Conservation (phyloP, 2,329 filamentous ascomycete species). For the Blastomyces emzantsi region DNA sequence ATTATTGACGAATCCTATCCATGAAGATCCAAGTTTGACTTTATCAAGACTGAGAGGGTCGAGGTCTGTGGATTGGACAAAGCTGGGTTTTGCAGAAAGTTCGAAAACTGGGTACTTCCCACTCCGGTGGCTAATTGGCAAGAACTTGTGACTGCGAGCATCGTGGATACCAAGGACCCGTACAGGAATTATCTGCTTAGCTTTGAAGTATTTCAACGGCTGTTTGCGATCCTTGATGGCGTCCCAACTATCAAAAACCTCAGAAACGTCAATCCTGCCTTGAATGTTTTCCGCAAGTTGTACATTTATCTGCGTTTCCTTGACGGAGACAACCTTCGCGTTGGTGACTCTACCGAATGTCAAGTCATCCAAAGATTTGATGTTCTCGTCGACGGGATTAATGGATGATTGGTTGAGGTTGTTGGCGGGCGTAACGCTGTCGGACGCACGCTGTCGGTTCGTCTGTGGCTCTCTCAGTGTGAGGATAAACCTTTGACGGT, state of each 20-base stretch:
- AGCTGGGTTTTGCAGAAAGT: conserved; percentile 67
- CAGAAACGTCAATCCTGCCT: conserved; percentile 87
- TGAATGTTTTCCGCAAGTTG: conserved; percentile 77
- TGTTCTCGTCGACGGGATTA: conserved; percentile 56
- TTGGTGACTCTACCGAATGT: conserved; percentile 63
- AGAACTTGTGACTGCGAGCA: conserved; percentile 78
- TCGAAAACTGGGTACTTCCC: conserved; percentile 74
- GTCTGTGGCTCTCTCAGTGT: conserved; percentile 47
- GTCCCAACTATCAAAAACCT: conserved; percentile 81
- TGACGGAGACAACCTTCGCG: conserved; percentile 72
- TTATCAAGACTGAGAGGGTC: conserved; percentile 62
- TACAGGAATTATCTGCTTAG: conserved; percentile 62
- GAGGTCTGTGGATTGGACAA: conserved; percentile 45
- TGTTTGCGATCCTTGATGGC: conserved; percentile 74
- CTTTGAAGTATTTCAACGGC: conserved; percentile 65
- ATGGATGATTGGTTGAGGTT: conserved; percentile 27
- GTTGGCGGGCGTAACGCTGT: conserved; percentile 31
- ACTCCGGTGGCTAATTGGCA: conserved; percentile 79
- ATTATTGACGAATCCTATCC: conserved; percentile 88
- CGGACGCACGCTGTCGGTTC: conserved; percentile 40
- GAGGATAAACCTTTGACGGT: conserved; percentile 59
- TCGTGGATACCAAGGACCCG: conserved; percentile 82
- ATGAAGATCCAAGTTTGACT: conserved; percentile 60
- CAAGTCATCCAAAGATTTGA: conserved; percentile 62
- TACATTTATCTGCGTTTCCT: conserved; percentile 88